Conservation (phyloP, 768 basidiomycete genomes). For the Paxillus ammoniavirescens region DNA sequence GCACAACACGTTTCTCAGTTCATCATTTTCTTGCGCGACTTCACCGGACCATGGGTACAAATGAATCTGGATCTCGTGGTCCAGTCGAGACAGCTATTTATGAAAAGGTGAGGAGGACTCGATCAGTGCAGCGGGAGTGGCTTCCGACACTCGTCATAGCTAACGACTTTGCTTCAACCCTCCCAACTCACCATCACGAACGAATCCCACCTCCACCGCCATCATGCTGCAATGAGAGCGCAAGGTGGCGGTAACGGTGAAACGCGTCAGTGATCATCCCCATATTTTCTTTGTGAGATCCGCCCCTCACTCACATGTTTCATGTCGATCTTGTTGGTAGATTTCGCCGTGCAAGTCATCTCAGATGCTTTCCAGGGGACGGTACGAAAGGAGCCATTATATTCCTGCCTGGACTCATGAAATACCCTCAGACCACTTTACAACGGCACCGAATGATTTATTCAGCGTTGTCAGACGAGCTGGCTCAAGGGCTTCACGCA, state of each 20-base stretch:
- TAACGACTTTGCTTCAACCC: constrained; percentile 61
- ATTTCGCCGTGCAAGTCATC: constrained; percentile 75
- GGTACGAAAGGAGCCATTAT: constrained; percentile 40
- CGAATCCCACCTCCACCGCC: constrained; percentile 83
- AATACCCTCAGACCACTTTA: constrained; percentile 55
- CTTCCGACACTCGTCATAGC: constrained; percentile 40
- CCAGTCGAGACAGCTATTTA: constrained; percentile 60
- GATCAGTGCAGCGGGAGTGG: constrained; percentile 22
- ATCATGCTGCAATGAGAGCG: constrained; percentile 79
- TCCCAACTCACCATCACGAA: constrained; percentile 66
- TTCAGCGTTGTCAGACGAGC: constrained; percentile 66
- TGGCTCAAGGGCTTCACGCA: constrained; percentile 71
- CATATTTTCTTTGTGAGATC: constrained; percentile 12
- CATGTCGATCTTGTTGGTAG: constrained; percentile 35
- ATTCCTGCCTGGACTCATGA: constrained; percentile 9
- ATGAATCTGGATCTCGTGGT: constrained; percentile 34
- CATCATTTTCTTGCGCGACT: constrained; percentile 19
- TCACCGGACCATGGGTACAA: constrained; percentile 28
- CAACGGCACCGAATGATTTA: constrained; percentile 83
- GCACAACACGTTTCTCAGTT: constrained; percentile 15
- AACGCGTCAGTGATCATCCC: constrained; percentile 64
- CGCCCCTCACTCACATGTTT: constrained; percentile 20
- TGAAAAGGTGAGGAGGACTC: constrained; percentile 45
- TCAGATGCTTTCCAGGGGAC: constrained; percentile 73
- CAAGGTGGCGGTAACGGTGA: constrained; percentile 67